Percentiles rank a stretch among this genome's conserved stretches.
Evolutionary conservation across 2,329 filamentous ascomycete species (phyloP).

Genomic region (Ramichloridium luteum): DNA sequence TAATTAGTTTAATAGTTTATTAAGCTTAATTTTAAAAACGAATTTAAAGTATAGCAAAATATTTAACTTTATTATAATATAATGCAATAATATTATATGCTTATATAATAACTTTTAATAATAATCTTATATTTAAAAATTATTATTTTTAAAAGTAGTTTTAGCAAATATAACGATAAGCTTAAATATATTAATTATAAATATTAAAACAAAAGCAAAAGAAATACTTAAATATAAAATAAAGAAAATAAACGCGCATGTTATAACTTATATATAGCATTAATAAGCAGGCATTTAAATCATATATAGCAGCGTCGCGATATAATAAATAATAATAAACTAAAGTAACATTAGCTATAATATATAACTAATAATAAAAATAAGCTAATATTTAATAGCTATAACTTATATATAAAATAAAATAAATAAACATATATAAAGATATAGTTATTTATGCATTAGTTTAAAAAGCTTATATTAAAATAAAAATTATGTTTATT

Average conservation of each 20-base stretch:
- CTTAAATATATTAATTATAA: constrained; percentile 1
- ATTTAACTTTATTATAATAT: constrained; percentile 1
- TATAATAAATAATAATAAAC: not conserved
- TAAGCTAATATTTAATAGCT: not conserved
- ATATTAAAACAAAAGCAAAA: constrained; percentile 1
- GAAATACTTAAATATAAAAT: not conserved
- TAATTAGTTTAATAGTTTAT: constrained; percentile 1
- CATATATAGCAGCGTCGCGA: not conserved
- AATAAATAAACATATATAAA: too few species aligned
- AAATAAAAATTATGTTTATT: too few species aligned
- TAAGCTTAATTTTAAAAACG: not conserved
- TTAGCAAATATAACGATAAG: too few species aligned
- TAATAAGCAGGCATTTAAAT: not conserved
- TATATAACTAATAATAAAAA: not conserved
- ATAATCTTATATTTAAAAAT: too few species aligned
- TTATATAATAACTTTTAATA: too few species aligned
- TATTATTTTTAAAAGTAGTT: too few species aligned
- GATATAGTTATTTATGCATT: too few species aligned
- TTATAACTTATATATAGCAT: not conserved
- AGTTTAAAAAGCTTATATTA: too few species aligned
- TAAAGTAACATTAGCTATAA: not conserved
- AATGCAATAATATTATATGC: not conserved
- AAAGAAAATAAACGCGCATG: not conserved
- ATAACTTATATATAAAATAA: not conserved
- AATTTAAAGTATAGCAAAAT: not conserved